Percentiles rank a stretch among this genome's conserved stretches.
phyloP scores from a whole-genome alignment of 768 basidiomycete genomes.

The Pulveroboletus sp. region DNA sequence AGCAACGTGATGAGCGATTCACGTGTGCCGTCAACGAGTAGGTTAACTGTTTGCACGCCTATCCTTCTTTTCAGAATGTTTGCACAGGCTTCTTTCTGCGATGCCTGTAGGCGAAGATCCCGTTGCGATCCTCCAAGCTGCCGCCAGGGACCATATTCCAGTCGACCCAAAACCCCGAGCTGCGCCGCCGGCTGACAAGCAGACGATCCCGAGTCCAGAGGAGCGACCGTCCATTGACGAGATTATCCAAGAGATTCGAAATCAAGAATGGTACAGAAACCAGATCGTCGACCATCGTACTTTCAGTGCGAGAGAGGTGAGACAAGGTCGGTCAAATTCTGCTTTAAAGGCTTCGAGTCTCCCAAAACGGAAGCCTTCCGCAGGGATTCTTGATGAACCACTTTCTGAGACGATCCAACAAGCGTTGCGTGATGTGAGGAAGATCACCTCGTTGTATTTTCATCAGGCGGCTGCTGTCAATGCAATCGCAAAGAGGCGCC shows the following conservation, averaged over 20 bases:
- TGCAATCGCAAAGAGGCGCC: constrained; percentile 48
- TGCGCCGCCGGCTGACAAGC: constrained; percentile 4
- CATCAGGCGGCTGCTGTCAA: constrained; percentile 73
- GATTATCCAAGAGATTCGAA: constrained; percentile 53
- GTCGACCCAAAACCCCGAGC: constrained; percentile 42
- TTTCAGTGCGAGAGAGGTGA: constrained; percentile 47
- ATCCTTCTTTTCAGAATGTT: background rate
- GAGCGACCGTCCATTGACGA: constrained; percentile 54
- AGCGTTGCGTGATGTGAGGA: constrained; percentile 54
- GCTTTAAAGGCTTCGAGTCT: background rate
- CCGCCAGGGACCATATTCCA: constrained; percentile 68
- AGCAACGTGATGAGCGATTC: constrained; percentile 65
- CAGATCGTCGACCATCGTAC: constrained; percentile 62
- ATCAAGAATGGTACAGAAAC: constrained; percentile 60
- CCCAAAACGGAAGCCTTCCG: background rate
- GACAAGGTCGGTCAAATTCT: constrained; percentile 38
- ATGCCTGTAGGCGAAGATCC: constrained; percentile 43
- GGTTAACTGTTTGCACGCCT: constrained; percentile 6
- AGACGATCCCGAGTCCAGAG: constrained; percentile 37
- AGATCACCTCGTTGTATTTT: constrained; percentile 59
- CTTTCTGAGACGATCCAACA: constrained; percentile 52
- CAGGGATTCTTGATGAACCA: constrained; percentile 48
- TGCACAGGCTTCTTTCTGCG: constrained; percentile 52
- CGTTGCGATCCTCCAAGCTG: constrained; percentile 55
- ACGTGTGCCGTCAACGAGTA: constrained; percentile 65